Conservation (phyloP, 306 rosid species). For the Hippophae tibetana region DNA sequence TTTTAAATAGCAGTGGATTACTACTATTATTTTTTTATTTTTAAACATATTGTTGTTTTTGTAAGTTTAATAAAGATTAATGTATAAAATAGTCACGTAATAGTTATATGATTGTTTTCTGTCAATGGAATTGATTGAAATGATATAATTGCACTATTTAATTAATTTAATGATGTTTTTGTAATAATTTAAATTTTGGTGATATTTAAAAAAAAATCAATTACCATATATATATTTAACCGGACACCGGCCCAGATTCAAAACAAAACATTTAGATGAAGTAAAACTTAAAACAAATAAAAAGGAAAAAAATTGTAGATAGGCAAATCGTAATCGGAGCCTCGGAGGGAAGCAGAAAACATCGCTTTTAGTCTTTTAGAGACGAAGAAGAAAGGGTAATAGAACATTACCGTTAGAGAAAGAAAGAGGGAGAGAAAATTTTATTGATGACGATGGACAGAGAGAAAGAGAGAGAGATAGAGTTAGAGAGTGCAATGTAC, state of each 20-base stretch:
- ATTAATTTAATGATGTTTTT: too few species aligned
- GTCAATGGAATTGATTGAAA: too few species aligned
- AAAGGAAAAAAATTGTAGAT: background rate
- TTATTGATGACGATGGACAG: slow-evolving; percentile 95
- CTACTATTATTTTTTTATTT: too few species aligned
- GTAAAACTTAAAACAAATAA: background rate
- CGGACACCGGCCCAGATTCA: background rate
- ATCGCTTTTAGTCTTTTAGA: background rate
- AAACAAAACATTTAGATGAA: slow-evolving; percentile 8
- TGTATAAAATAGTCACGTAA: too few species aligned
- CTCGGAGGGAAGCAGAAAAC: slow-evolving; percentile 15
- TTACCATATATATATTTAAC: background rate
- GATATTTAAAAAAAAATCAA: too few species aligned
- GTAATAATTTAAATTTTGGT: too few species aligned
- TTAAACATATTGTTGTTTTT: too few species aligned
- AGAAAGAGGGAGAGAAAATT: background rate
- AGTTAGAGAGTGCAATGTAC: slow-evolving; percentile 53
- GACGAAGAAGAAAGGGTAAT: slow-evolving; percentile 14
- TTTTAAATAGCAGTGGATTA: too few species aligned
- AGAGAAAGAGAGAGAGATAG: slow-evolving; percentile 98
- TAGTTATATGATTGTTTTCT: too few species aligned
- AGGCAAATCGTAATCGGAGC: slow-evolving; percentile 25
- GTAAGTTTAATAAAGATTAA: too few species aligned
- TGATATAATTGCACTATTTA: too few species aligned
- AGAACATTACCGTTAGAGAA: background rate